A percentile compares a stretch with the other conserved stretches of the same genome.
Conservation (phyloP, 306 rosid species). For the Leucaena leucocephala region DNA sequence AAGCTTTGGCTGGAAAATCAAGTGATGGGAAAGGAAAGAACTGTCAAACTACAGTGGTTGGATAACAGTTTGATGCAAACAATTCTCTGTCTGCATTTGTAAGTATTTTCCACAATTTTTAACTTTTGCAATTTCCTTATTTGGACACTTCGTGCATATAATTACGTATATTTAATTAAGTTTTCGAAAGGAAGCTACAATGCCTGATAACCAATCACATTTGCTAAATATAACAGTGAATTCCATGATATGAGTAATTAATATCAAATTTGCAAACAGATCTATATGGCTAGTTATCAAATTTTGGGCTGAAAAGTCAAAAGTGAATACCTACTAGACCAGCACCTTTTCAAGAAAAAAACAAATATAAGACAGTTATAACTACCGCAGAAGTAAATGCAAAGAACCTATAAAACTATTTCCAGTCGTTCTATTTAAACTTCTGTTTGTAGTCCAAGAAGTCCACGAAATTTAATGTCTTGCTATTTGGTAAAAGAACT, state of each 20-base stretch:
- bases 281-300: neutral
- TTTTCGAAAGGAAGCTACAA: slow-evolving; percentile 2
- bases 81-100: slow-evolving; percentile 1
- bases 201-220: slow-evolving; percentile 1
- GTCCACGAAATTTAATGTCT: slow-evolving; percentile 13
- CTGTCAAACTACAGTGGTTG: slow-evolving; percentile 26
- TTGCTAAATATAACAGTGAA: neutral
- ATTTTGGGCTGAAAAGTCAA: neutral
- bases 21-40: slow-evolving; percentile 35
- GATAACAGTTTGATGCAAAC: slow-evolving; percentile 11
- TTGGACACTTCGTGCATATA: neutral
- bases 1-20: slow-evolving; percentile 74
- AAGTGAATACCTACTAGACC: neutral
- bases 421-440: slow-evolving; percentile 1
- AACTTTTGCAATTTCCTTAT: slow-evolving; percentile 13
- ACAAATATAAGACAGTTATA: neutral
- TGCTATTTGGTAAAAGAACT: slow-evolving; percentile 9
- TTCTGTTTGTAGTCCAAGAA: slow-evolving; percentile 12
- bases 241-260: neutral
- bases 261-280: neutral
- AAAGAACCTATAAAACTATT: slow-evolving; percentile 9
- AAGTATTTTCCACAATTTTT: neutral
- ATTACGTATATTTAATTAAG: slow-evolving; percentile 6
- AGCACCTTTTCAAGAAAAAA: neutral
- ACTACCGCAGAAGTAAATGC: neutral